A percentile compares a stretch with the other conserved stretches of the same genome.
These are phyloP conservation scores for Sequoia sempervirens DNA, from an alignment of 75 land plant genomes.

Conservation along the genomic window DNA sequence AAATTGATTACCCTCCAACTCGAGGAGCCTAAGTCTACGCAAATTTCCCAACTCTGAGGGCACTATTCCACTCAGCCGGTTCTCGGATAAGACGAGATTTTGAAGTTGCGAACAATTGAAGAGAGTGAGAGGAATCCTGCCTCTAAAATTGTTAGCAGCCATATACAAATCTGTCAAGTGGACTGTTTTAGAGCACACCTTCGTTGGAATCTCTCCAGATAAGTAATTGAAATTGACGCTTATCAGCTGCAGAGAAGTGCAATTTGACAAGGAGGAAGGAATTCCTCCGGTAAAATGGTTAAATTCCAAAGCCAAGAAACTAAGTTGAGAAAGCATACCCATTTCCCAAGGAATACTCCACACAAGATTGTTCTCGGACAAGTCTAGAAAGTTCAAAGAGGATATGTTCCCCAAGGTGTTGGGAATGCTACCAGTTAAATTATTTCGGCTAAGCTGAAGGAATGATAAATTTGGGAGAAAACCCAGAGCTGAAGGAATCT, in stretches of 20 bases:
- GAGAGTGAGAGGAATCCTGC: not conserved
- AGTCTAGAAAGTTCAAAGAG: slow-evolving; percentile 51
- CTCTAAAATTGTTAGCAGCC: not conserved
- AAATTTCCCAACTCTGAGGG: not conserved
- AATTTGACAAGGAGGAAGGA: not conserved
- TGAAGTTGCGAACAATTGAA: not conserved
- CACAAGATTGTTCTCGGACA: slow-evolving; percentile 67
- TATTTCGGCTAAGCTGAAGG: slow-evolving; percentile 58
- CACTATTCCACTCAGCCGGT: not conserved
- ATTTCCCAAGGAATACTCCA: slow-evolving; percentile 50
- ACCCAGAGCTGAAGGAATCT: slow-evolving; percentile 60
- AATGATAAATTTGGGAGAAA: slow-evolving; percentile 40
- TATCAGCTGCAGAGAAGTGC: not conserved
- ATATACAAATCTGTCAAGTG: not conserved
- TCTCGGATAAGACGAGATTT: not conserved
- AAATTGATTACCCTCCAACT: not conserved
- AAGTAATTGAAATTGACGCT: not conserved
- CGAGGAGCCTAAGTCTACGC: too few species aligned
- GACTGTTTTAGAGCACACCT: not conserved
- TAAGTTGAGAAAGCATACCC: not conserved
- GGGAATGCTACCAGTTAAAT: slow-evolving; percentile 66
- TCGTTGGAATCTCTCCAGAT: not conserved
- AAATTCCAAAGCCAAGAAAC: not conserved
- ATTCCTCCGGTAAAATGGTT: not conserved
- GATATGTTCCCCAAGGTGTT: slow-evolving; percentile 45